Evolutionary conservation across 108 stramenopile species (phyloP).

Genomic region (Epithemia pelagica): DNA sequence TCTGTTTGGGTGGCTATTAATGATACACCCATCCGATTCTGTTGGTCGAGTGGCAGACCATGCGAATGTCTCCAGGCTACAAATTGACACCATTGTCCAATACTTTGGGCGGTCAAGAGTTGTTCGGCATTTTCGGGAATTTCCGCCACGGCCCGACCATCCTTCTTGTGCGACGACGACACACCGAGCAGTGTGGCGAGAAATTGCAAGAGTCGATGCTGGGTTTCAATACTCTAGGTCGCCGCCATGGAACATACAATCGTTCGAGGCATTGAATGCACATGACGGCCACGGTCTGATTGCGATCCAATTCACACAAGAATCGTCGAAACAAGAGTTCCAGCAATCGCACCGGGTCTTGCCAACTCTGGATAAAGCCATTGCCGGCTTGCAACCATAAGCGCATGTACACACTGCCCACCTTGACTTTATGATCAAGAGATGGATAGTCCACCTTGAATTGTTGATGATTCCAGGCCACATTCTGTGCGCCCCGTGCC

Average conservation of each 20-base stretch:
- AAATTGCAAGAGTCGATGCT: conserved; percentile 60
- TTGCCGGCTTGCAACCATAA: conserved; percentile 71
- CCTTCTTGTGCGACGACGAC: conserved; percentile 19
- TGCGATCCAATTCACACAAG: conserved; percentile 63
- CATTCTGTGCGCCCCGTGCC: conserved; percentile 38
- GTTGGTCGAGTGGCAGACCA: conserved; percentile 4
- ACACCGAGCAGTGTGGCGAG: conserved; percentile 55
- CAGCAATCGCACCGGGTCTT: conserved; percentile 64
- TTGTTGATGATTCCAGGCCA: conserved; percentile 84
- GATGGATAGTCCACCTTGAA: conserved; percentile 74
- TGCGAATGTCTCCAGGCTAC: conserved; percentile 70
- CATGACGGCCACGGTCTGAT: conserved; percentile 56
- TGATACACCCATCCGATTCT: not conserved
- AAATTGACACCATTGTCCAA: conserved; percentile 56
- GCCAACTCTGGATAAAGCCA: conserved; percentile 59
- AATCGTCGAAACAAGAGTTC: conserved; percentile 67
- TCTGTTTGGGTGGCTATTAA: not conserved
- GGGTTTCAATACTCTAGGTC: conserved; percentile 56
- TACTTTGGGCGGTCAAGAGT: conserved; percentile 53
- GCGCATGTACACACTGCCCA: conserved; percentile 71
- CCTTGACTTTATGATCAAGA: conserved; percentile 48
- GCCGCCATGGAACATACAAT: conserved; percentile 61
- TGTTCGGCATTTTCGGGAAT: conserved; percentile 68
- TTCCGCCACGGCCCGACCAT: conserved; percentile 17
- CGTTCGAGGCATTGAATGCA: conserved; percentile 60